Evolutionary conservation across 164 flowering plant species (phyloP), one percentile per base, ranked within the genome.

Genomic region (Aristolochia contorta): DNA sequence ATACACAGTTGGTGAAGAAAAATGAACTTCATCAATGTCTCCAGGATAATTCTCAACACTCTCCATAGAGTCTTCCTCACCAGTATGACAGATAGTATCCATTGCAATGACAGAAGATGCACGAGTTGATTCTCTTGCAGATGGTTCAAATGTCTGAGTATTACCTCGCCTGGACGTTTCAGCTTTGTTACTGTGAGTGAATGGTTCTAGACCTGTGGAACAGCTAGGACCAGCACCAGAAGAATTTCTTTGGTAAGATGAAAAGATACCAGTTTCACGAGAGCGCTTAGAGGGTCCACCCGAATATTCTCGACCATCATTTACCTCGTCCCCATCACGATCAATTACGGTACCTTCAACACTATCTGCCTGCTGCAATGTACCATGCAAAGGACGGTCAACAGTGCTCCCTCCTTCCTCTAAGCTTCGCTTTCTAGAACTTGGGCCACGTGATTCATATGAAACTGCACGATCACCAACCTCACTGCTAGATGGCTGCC

Each of bases 381-480:
- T 69, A 49, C 74, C 58, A 6, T 69, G 79, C 13, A 22, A 27
- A 54, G 85, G 83, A 72, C 89, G 82, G 63, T 84, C 87, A 72
- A 78, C 91, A 10, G 98, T 83, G 71, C 97, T 90, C 58, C 92
- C 98, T 71, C 90, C 98, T 70, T 73, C 82, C 56, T 86, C 98
- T 59, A 88, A 64, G 69, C 81, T 82, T 56, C 96, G 76, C 60
- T 90, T 90, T 27, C 90, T 83, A 60, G 90, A 70, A 70, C 89
- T 84, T 21, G 99, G 99, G 43, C 97, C 97, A 19, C 90, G 76
- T 56, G 99, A 94, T 72, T 94, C 99, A 79, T 78, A 90, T 49
- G 99, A 94, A 61, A 97, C 85, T 56, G 97, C 99, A 73, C 90
- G 95, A 72, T 84, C 97, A 72, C 99, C 99, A 72, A 87, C 89